Conservation (phyloP, 345 rosid species). For the Litchi chinensis region DNA sequence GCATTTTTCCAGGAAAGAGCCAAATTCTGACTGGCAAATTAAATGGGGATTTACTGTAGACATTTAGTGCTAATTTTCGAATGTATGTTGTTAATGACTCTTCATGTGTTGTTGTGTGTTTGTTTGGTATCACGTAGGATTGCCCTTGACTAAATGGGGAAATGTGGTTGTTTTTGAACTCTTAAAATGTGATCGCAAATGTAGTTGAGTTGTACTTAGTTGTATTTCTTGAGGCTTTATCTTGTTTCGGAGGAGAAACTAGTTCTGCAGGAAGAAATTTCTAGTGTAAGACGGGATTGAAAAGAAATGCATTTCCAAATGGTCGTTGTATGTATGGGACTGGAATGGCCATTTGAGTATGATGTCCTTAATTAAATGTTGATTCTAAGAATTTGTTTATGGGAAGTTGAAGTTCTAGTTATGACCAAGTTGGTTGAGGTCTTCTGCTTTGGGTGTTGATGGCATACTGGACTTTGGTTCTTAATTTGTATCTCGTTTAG, state of each 20-base stretch:
- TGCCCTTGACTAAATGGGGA: background rate
- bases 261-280: background rate
- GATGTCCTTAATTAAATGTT: background rate
- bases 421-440: background rate
- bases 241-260: background rate
- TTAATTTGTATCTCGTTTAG: background rate
- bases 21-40: background rate
- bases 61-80: background rate
- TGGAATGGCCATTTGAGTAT: background rate
- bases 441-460: background rate
- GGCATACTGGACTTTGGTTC: background rate
- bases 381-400: background rate
- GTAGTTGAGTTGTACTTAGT: background rate
- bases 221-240: background rate
- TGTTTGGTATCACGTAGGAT: background rate
- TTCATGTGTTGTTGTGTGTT: background rate
- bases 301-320: background rate
- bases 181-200: background rate
- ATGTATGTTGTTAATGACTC: background rate
- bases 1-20: conserved; percentile 8
- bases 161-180: conserved; percentile 4
- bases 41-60: background rate
- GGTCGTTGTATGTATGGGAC: background rate
- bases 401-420: background rate
- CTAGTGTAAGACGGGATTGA: background rate